phyloP scores from a whole-genome alignment of 495 filamentous ascomycete species.

The Thermothielavioides terrestris region DNA sequence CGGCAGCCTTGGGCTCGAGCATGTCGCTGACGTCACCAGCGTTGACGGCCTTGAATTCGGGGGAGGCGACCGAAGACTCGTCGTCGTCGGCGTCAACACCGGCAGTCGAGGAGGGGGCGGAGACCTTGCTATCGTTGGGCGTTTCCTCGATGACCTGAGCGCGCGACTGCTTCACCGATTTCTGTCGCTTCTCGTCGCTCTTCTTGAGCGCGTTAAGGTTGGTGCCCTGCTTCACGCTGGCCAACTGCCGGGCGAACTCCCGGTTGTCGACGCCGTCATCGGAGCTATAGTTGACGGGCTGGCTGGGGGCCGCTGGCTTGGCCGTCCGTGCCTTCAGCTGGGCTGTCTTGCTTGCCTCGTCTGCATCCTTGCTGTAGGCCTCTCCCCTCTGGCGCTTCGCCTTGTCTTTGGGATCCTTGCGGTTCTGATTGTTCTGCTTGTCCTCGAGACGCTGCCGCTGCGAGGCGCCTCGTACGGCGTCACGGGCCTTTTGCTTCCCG shows the following conservation, averaged over 20 bases:
- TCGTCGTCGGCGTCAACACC: slow-evolving; percentile 79
- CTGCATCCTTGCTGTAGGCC: slow-evolving; percentile 17
- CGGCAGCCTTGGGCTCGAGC: slow-evolving; percentile 63
- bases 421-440: slow-evolving; percentile 27
- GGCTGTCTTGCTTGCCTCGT: slow-evolving; percentile 24
- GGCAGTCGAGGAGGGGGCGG: slow-evolving; percentile 61
- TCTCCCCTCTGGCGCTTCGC: slow-evolving; percentile 25
- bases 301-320: slow-evolving; percentile 8
- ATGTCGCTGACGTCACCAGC: slow-evolving; percentile 70
- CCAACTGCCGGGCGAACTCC: slow-evolving; percentile 65
- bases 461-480: slow-evolving; percentile 1
- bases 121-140: slow-evolving; percentile 31
- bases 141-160: slow-evolving; percentile 34
- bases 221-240: slow-evolving; percentile 56
- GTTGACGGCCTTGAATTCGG: slow-evolving; percentile 45
- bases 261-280: slow-evolving; percentile 55
- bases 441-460: slow-evolving; percentile 28
- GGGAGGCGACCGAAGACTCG: slow-evolving; percentile 57
- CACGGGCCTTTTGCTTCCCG: slow-evolving; percentile 15
- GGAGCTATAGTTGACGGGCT: slow-evolving; percentile 30
- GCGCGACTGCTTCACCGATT: slow-evolving; percentile 48
- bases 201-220: slow-evolving; percentile 47
- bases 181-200: slow-evolving; percentile 52
- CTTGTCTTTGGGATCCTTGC: slow-evolving; percentile 29
- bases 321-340: slow-evolving; percentile 26